Evolutionary conservation across 768 basidiomycete species (phyloP).

Genomic region (Lactarius tabidus): DNA sequence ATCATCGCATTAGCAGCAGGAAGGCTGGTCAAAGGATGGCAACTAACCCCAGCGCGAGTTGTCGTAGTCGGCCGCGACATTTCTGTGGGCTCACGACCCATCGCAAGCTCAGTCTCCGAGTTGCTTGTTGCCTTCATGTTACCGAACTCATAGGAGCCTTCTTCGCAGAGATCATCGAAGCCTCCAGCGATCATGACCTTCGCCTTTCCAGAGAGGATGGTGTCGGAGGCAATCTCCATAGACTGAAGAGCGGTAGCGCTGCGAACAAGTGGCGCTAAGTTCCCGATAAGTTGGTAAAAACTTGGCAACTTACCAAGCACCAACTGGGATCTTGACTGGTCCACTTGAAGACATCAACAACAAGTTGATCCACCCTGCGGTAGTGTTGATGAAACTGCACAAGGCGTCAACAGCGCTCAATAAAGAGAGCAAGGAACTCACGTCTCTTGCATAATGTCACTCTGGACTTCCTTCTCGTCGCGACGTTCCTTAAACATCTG

Average conservation of each 20-base stretch:
- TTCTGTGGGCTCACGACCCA: constrained; percentile 98
- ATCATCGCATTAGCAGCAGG: constrained; percentile 6
- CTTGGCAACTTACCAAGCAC: constrained; percentile 72
- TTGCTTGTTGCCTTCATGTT: constrained; percentile 99
- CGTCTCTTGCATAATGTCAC: constrained; percentile 98
- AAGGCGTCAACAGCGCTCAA: constrained; percentile 1
- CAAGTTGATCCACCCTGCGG: constrained; percentile 96
- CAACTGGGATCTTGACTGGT: constrained; percentile 98
- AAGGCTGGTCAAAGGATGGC: constrained; percentile 8
- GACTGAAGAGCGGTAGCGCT: constrained; percentile 98
- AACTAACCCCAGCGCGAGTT: constrained; percentile 85
- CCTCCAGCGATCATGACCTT: constrained; percentile 99
- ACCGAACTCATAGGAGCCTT: constrained; percentile 98
- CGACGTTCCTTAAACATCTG: constrained; percentile 99
- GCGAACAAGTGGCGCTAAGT: constrained; percentile 8
- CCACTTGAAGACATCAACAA: constrained; percentile 93
- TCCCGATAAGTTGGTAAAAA: constrained; percentile 9
- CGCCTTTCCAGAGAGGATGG: constrained; percentile 90
- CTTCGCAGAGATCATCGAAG: constrained; percentile 97
- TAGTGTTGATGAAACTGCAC: constrained; percentile 94
- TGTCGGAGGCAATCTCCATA: constrained; percentile 96
- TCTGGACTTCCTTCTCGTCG: constrained; percentile 97
- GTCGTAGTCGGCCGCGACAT: constrained; percentile 98
- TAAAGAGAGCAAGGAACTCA: constrained; percentile 38
- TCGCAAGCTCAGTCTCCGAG: constrained; percentile 94